Base-by-base conservation (phyloP, 208 protist genomes). In the Sergeia podlipaevii region DNA sequence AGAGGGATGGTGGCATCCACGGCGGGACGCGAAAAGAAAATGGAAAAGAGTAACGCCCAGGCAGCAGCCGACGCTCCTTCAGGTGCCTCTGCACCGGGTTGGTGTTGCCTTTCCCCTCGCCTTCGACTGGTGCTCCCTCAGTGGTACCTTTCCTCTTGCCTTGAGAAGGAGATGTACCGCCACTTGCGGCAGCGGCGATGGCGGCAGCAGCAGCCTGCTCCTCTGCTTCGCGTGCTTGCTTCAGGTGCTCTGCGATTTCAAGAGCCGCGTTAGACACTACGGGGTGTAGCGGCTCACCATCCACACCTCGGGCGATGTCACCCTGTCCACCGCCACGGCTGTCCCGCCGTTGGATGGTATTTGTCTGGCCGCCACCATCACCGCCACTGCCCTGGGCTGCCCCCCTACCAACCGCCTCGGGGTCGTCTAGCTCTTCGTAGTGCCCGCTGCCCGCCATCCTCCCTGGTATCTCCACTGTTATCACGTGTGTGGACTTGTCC, bases 1-100 rank as follows among this genome's bases (percentile, higher is more conserved):
- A 85, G 23, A 80, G 69, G n/a, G 77, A 85, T 8, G 77, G 77
- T 30, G 77, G 77, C 47, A 80, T 60, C 74, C 77, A 85, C 26
- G 77, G 73, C 4, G 77, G 77, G 5, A 85, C 60, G 36, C 68
- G 74, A 41, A 85, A 80, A 32, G 33, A 6, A 38, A 85, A 85
- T 28, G 77, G 77, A 45, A 77, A 85, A n/a, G 57, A 56, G 55
- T 85, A 69, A 13, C 66, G 60, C 10, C 77, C 77, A 2, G 73
- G 73, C 47, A 67, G 61, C 27, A 85, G 67, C 23, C 69, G 56
- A 7, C 43, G 65, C 29, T 66, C 49, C 47, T 66, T 53, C 4
- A 26, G 11, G 34, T 38, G 11, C 11, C 34, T 38, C n/a, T n/a
- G n/a, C n/a, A n/a, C n/a, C n/a, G n/a, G n/a, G n/a, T n/a, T 11